Evolutionary conservation across 2,329 filamentous ascomycete genomes (phyloP), one percentile per base, ranked within the genome.

Genomic region (Lecanicillium sp.): DNA sequence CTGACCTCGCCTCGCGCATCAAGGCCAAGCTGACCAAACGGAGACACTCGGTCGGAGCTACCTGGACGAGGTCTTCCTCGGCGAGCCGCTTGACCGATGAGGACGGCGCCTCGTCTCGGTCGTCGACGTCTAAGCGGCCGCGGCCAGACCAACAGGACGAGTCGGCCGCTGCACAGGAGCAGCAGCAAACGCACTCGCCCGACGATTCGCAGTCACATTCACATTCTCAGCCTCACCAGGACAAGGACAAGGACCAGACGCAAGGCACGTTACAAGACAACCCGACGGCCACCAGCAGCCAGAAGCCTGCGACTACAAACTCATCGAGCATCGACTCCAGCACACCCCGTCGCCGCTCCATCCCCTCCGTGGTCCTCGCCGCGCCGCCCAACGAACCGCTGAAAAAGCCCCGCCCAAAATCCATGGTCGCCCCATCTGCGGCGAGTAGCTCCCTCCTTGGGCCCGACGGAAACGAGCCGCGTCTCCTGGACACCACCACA

Each of bases 1-100:
- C 52, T 28, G 65, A 69, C 46, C 52, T 72, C 41, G 63, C 58
- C 49, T 62, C 67, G 45, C 67, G 66, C 46, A 60, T 72, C 50
- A 63, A 64, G 53, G 65, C 66, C 49, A 44, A 43, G 40, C 43
- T 47, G 5, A 39, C 42, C 17, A 28, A 33, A 15, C 37, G 43
- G 8, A 41, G 46, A 8, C 43, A 41, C 17, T 42, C 36, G 10
- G 38, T 36, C 3, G 37, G 36, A 14, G 31, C 38, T 17, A 34
- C 35, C 7, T 29, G 28, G 9, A 42, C 46, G 12, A 22, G 32
- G 18, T 39, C 35, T 36, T 49, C 40, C 35, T 36, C 33, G 22
- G 18, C 29, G 4, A 44, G 38, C 41, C 32, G 44, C 37, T 30
- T 34, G 36, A 31, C 28, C 37, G 39, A 37, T 5, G 28, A 41